Evolutionary conservation across 805 yeast genomes (phyloP), one percentile per base, ranked within the genome.

Genomic region (Teunomyces atbi): DNA sequence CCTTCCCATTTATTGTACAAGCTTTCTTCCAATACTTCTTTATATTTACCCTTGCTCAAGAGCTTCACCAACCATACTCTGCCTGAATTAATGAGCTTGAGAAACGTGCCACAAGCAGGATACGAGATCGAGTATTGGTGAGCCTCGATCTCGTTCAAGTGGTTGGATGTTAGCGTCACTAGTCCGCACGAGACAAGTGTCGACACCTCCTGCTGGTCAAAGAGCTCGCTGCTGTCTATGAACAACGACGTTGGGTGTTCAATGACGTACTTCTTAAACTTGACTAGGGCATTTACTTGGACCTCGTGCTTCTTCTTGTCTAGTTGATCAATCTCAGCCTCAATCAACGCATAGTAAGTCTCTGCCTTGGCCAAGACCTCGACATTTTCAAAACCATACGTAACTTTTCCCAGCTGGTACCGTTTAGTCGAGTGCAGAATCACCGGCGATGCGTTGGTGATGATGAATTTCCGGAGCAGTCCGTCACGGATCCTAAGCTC

Each of bases 71-170:
- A 50, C 69, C 78, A 74, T 0, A 60, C 58, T 38, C 78, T 60
- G 0, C 82, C 74, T 1, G 68, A 59, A 47, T 70, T 75, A 13
- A 77, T 56, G 28, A 78, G 60, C 45, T 72, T 71, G 35, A 79
- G 58, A 41, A 65, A 71, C 1, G 76, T 69, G 0, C 85, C 85
- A 47, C 79, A 65, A 40, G 74, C 71, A 0, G 84, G 84, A 20
- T 72, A 66, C 6, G 80, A 62, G 2, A 81, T 52, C 16, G 73
- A 60, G 48, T 75, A 74, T 50, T 68, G 62, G 48, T 66, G 58
- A 5, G 59, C 45, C 37, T 72, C 77, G 33, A 74, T 67, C 48
- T 66, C 72, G 41, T 69, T 67, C 41, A 73, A 62, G 44, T 73
- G 76, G 49, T 73, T 73, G 6, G 76, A 71, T 0, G 76, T 68